Conservation (phyloP, 495 filamentous ascomycete genomes). For the Parathielavia appendiculata region DNA sequence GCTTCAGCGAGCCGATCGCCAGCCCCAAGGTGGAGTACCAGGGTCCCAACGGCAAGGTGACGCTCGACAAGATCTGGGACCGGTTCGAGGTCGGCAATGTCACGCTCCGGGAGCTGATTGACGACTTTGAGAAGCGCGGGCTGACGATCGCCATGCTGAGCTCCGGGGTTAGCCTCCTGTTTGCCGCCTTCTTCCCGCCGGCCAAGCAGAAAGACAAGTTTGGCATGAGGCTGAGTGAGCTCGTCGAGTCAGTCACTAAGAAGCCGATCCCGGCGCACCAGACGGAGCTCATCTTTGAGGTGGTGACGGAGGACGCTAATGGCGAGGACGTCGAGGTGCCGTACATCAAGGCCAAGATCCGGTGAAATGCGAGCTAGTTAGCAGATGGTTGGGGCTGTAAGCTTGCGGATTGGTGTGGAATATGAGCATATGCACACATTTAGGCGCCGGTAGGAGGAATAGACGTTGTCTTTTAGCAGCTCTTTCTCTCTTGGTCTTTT, state of each 20-base stretch:
- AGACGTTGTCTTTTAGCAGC: slow-evolving; percentile 3
- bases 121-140: slow-evolving; percentile 72
- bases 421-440: background rate
- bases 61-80: slow-evolving; percentile 95
- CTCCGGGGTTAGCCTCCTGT: slow-evolving; percentile 93
- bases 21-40: slow-evolving; percentile 87
- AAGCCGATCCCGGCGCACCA: slow-evolving; percentile 87
- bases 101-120: slow-evolving; percentile 75
- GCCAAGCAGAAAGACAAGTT: slow-evolving; percentile 75
- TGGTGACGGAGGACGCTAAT: slow-evolving; percentile 82
- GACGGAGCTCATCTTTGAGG: slow-evolving; percentile 93
- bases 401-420: background rate
- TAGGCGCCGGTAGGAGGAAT: slow-evolving; percentile 1
- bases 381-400: background rate
- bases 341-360: slow-evolving; percentile 82
- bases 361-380: slow-evolving; percentile 21
- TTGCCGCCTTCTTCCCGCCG: slow-evolving; percentile 88
- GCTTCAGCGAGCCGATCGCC: slow-evolving; percentile 92
- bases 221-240: slow-evolving; percentile 62
- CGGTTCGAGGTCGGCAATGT: slow-evolving; percentile 89
- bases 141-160: slow-evolving; percentile 87
- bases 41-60: slow-evolving; percentile 68
- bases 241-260: slow-evolving; percentile 85
- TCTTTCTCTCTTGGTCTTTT: background rate
- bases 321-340: slow-evolving; percentile 97